phyloP scores from a whole-genome alignment of 805 yeast species.

The Kodamaea nitidulidarum region DNA sequence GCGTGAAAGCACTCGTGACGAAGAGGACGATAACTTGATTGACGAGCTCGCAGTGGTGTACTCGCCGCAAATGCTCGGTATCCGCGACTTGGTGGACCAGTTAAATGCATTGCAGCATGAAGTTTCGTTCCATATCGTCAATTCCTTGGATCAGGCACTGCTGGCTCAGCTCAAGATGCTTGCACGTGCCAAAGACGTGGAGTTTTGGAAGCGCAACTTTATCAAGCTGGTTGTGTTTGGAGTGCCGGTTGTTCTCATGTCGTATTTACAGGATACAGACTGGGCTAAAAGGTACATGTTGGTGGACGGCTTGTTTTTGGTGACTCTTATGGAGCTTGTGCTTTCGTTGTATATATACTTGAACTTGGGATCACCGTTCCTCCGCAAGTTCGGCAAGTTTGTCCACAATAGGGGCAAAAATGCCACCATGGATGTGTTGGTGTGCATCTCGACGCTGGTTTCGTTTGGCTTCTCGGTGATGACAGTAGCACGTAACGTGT shows the following conservation, averaged over 20 bases:
- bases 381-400: conserved; percentile 60
- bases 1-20: conserved; percentile 12
- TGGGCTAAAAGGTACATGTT: conserved; percentile 31
- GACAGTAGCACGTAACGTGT: conserved; percentile 50
- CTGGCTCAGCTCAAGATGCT: conserved; percentile 66
- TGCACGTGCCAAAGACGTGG: conserved; percentile 66
- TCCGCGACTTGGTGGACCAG: conserved; percentile 54
- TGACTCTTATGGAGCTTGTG: conserved; percentile 56
- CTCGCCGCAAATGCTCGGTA: conserved; percentile 51
- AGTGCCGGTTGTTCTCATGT: conserved; percentile 52
- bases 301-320: conserved; percentile 57
- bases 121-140: conserved; percentile 46
- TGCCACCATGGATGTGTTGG: conserved; percentile 89
- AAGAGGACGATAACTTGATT: conserved; percentile 15
- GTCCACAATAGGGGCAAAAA: conserved; percentile 52
- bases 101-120: conserved; percentile 46
- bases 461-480: conserved; percentile 72
- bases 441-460: conserved; percentile 74
- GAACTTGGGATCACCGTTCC: conserved; percentile 63
- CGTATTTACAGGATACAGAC: conserved; percentile 43
- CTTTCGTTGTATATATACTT: conserved; percentile 61
- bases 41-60: conserved; percentile 45
- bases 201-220: conserved; percentile 62
- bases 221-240: conserved; percentile 53
- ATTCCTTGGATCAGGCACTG: conserved; percentile 49